These are phyloP conservation scores for Lachnellula subtilissima DNA, from an alignment of 2,329 filamentous ascomycete genomes.

Conservation along the genomic window DNA sequence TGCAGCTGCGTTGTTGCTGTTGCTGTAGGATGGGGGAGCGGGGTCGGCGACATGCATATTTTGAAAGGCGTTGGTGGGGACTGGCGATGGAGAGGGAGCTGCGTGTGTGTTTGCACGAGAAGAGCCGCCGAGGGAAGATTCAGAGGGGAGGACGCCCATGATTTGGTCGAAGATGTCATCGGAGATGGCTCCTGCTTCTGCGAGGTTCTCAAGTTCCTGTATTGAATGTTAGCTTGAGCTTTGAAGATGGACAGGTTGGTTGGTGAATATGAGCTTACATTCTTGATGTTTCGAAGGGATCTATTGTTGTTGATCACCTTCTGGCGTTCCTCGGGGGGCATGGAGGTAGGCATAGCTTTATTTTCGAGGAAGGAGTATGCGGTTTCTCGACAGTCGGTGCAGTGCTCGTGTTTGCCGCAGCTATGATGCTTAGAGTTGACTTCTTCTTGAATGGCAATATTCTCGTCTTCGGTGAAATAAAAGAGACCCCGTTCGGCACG, in stretches of 20 bases:
- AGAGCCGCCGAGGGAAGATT: constrained; percentile 48
- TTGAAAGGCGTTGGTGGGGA: constrained; percentile 21
- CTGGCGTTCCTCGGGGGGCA: constrained; percentile 29
- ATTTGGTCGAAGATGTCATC: constrained; percentile 72
- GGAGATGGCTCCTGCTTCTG: constrained; percentile 75
- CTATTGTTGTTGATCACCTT: constrained; percentile 32
- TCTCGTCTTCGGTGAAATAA: constrained; percentile 19
- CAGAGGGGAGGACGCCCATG: constrained; percentile 66
- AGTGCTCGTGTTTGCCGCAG: constrained; percentile 19
- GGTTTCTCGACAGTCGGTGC: constrained; percentile 21
- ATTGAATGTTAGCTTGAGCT: too few relatives aligned
- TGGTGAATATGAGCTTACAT: constrained; percentile 19
- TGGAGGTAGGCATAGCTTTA: constrained; percentile 24
- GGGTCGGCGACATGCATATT: constrained; percentile 18
- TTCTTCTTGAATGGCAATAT: constrained; percentile 7
- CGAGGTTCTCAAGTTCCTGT: constrained; percentile 85
- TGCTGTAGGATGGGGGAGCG: constrained; percentile 21
- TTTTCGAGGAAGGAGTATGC: constrained; percentile 24
- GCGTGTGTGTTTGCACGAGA: constrained; percentile 29
- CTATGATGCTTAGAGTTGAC: constrained; percentile 5
- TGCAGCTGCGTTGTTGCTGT: constrained; percentile 25
- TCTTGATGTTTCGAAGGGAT: constrained; percentile 33
- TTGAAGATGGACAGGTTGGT: too few relatives aligned
- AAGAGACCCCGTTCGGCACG: constrained; percentile 1
- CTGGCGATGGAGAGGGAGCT: constrained; percentile 28